Evolutionary conservation across 129 eudicot genomes (phyloP), one percentile per base, ranked within the genome.

Genomic region (Scalesia atractyloides): DNA sequence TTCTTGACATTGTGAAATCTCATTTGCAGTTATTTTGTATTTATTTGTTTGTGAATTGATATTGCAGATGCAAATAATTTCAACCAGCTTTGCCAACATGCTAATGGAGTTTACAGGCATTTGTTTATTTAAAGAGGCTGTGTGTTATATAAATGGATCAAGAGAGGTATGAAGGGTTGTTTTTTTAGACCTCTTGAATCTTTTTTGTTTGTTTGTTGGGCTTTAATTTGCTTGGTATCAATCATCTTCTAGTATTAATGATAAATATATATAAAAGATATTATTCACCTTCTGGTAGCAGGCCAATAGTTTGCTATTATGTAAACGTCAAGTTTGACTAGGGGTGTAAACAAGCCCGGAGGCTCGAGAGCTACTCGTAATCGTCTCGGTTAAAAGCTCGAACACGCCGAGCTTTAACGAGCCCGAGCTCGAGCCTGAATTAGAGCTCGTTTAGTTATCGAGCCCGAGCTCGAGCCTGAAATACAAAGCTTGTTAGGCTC

Each of bases 41-140:
- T n/a, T n/a, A n/a, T 48, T 39, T 79, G 4, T 54, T 11, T 26
- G 22, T 20, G 50, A 48, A 8, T 76, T 69, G 34, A 41, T 36
- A 75, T 44, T 43, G 66, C 97, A 92, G 97, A 92, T 77, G 56
- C 76, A 60, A 66, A 62, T 17, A 68, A 73, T 82, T 92, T 81
- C 81, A 87, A 92, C 81, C 88, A 75, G 78, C 85, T 92, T 39
- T 92, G 98, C 80, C 81, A 76, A 73, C 89, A 74, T 76, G 96
- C 98, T 24, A 87, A 87, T 76, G 98, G 96, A 43, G 98, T 89
- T 18, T 87, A 68, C 77, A 92, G 88, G 73, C 86, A 92, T 83
- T 71, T 92, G 92, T 87, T 92, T 73, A 83, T 89, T 58, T 92
- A 66, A 86, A 73, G 73, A 54, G 15, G 53, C 64, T 34, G 8